Evolutionary conservation across 345 rosid genomes (phyloP).

Genomic region (Geranium brycei): DNA sequence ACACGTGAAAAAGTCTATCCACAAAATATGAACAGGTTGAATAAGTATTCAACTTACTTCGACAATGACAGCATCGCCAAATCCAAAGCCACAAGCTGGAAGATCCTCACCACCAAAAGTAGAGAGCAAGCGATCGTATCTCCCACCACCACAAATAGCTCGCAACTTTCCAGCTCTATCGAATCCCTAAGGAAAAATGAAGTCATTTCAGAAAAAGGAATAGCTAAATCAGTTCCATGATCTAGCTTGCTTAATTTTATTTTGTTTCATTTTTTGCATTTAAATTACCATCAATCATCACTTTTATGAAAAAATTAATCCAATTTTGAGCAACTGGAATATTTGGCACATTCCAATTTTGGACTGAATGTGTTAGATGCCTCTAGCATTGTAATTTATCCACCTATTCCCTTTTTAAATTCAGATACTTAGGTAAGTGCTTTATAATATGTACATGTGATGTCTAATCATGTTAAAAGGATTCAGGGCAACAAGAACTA

Average conservation of each 20-base stretch:
- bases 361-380: background rate
- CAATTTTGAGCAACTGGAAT: background rate
- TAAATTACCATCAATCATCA: background rate
- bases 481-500: background rate
- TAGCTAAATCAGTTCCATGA: background rate
- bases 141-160: slow-evolving; percentile 94
- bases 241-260: background rate
- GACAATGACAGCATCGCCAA: slow-evolving; percentile 85
- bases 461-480: slow-evolving; percentile 1
- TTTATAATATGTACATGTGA: background rate
- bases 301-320: background rate
- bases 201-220: slow-evolving; percentile 4
- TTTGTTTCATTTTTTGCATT: no score
- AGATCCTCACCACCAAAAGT: slow-evolving; percentile 87
- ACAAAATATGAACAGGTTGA: slow-evolving; percentile 1
- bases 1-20: background rate
- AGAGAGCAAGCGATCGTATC: slow-evolving; percentile 70
- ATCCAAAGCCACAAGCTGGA: slow-evolving; percentile 98
- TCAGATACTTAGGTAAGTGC: background rate
- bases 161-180: slow-evolving; percentile 73
- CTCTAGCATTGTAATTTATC: background rate
- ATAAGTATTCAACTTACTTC: slow-evolving; percentile 45
- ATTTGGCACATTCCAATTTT: background rate
- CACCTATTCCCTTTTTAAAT: background rate
- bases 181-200: slow-evolving; percentile 42